phyloP scores from a whole-genome alignment of 768 basidiomycete species.

The Termitomyces sp. region DNA sequence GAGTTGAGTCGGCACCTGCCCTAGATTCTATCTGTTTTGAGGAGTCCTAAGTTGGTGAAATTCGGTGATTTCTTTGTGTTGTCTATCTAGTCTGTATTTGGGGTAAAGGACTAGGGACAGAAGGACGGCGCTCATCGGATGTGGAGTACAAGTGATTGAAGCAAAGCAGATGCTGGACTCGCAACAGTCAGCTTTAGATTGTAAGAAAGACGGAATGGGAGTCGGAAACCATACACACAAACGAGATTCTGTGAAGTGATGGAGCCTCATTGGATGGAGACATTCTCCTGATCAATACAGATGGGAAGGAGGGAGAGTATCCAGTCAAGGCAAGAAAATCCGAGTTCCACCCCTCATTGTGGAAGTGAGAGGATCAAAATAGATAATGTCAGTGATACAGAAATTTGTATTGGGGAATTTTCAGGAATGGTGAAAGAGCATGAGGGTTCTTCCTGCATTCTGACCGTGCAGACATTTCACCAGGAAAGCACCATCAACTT shows the following conservation, averaged over 20 bases:
- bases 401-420: neutral
- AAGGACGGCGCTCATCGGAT: conserved; percentile 39
- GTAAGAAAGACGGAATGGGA: neutral
- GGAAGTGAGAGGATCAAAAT: neutral
- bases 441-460: conserved; percentile 51
- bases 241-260: too few relatives aligned
- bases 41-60: conserved; percentile 41
- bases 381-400: neutral
- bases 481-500: conserved; percentile 64
- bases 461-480: conserved; percentile 73
- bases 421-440: conserved; percentile 49
- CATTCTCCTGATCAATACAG: too few relatives aligned
- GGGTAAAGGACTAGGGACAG: too few relatives aligned
- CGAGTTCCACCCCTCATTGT: too few relatives aligned
- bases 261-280: too few relatives aligned
- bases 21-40: conserved; percentile 25
- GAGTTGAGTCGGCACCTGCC: neutral
- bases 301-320: too few relatives aligned
- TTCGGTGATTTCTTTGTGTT: conserved; percentile 25
- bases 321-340: too few relatives aligned
- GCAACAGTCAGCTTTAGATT: too few relatives aligned
- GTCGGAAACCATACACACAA: neutral
- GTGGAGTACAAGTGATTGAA: conserved; percentile 47
- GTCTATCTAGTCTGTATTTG: conserved; percentile 39
- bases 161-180: too few relatives aligned